Evolutionary conservation across 2,329 filamentous ascomycete genomes (phyloP), one percentile per base, ranked within the genome.

Genomic region (Fusarium sp.): DNA sequence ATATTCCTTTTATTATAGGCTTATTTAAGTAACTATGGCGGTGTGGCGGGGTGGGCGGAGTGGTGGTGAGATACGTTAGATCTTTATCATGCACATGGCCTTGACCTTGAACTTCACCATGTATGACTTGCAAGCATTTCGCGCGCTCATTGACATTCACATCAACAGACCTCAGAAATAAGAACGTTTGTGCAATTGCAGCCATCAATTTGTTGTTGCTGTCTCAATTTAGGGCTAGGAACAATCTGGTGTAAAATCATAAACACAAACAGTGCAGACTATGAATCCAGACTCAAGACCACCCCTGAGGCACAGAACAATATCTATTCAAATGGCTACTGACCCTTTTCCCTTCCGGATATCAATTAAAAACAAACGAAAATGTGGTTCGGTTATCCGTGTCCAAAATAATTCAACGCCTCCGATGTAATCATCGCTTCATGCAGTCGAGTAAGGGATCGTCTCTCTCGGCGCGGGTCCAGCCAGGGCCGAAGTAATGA

Each of bases 401-500:
- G 51, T 64, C 58, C 70, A 65, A 65, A 32, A 46, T 63, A 50
- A 50, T 52, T 47, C 48, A 71, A 66, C 65, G 60, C 71, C 56
- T 40, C 56, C 51, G 27, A 53, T 60, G 33, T 46, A 52, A 50
- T 55, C 62, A 45, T 72, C 52, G 57, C 61, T 60, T 62, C 60
- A 65, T 72, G 67, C 71, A 74, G 65, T 71, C 53, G 23, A 39
- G 19, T 65, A 71, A 56, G 41, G 61, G 64, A 71, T 63, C 62
- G 62, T 51, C 58, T 74, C 64, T 73, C 71, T 52, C 68, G 67
- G 66, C 67, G 57, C 54, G 60, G 61, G 73, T 71, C 73, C 73
- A 68, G 73, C 73, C 73, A 68, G 56, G 30, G 65, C 69, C 71
- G 53, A 68, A 74, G 65, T 68, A 67, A 63, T 43, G 48, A 64